A percentile compares a stretch with the other conserved stretches of the same genome.
phyloP scores from a whole-genome alignment of 2,329 filamentous ascomycete species.

The Dactylellina sp. region DNA sequence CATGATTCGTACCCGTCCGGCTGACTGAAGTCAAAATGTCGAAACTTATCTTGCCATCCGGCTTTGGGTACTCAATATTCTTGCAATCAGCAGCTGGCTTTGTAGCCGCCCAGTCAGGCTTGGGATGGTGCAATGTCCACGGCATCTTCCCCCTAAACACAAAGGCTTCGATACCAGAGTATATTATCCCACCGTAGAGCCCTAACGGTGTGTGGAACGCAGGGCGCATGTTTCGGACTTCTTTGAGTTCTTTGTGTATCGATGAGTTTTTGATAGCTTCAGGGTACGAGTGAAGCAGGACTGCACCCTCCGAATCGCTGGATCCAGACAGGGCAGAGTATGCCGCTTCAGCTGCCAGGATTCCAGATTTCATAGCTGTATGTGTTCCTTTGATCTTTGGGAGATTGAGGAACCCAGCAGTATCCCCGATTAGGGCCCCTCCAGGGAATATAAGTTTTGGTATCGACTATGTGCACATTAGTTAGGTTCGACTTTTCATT shows the following conservation, averaged over 20 bases:
- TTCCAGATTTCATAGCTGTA: slow-evolving; percentile 96
- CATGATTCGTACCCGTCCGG: slow-evolving; percentile 95
- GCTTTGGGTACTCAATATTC: slow-evolving; percentile 97
- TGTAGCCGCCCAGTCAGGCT: slow-evolving; percentile 80
- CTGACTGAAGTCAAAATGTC: slow-evolving; percentile 96
- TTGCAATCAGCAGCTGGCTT: slow-evolving; percentile 80
- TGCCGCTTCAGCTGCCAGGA: slow-evolving; percentile 92
- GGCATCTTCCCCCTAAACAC: slow-evolving; percentile 85
- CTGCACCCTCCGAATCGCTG: slow-evolving; percentile 65
- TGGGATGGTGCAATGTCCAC: slow-evolving; percentile 91
- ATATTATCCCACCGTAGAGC: slow-evolving; percentile 87
- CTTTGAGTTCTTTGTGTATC: slow-evolving; percentile 94
- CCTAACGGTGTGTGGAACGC: slow-evolving; percentile 91
- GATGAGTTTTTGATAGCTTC: slow-evolving; percentile 83
- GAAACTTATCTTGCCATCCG: slow-evolving; percentile 92
- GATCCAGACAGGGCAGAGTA: slow-evolving; percentile 77
- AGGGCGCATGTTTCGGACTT: slow-evolving; percentile 97
- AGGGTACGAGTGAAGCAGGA: slow-evolving; percentile 96
- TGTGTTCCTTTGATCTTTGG: slow-evolving; percentile 99
- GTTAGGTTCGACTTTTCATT: neutral
- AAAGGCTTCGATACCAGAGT: slow-evolving; percentile 92
- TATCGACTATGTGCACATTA: slow-evolving; percentile 71
- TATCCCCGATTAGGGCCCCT: slow-evolving; percentile 93
- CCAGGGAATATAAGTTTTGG: slow-evolving; percentile 97
- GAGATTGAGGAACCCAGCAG: slow-evolving; percentile 95